These are phyloP conservation scores for Carpinus fangiana DNA, from an alignment of 306 rosid species.

Conservation along the genomic window DNA sequence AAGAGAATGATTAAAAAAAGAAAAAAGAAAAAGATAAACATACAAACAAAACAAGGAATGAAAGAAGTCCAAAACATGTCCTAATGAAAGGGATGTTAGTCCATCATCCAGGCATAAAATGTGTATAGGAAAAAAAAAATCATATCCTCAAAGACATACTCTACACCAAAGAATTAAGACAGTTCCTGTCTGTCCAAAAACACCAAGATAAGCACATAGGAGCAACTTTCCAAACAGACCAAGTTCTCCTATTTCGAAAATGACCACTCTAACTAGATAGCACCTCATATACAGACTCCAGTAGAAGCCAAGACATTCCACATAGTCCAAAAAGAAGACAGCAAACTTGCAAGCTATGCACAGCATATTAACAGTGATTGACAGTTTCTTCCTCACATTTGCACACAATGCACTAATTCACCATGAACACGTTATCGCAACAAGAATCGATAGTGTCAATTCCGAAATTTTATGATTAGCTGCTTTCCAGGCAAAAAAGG, in stretches of 20 bases:
- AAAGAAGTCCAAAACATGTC: no score
- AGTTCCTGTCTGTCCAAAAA: no score
- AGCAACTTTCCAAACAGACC: neutral
- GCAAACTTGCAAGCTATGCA: neutral
- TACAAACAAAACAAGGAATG: no score
- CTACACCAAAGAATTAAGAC: no score
- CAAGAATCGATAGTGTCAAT: neutral
- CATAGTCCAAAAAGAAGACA: neutral
- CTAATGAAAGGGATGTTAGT: no score
- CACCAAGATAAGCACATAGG: neutral
- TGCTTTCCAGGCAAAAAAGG: neutral
- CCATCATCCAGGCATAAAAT: no score
- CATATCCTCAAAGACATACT: no score
- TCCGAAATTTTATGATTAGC: neutral
- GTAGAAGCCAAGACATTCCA: neutral
- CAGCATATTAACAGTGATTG: neutral
- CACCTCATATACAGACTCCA: neutral
- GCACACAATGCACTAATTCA: neutral
- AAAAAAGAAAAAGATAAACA: no score
- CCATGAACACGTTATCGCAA: neutral
- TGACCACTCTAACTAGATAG: neutral
- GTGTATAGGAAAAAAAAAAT: no score
- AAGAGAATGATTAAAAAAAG: no score
- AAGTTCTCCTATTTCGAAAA: neutral
- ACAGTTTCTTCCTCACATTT: neutral